Base-by-base conservation (phyloP, 2,329 filamentous ascomycete species). In the Alternaria novae-zelandiae region DNA sequence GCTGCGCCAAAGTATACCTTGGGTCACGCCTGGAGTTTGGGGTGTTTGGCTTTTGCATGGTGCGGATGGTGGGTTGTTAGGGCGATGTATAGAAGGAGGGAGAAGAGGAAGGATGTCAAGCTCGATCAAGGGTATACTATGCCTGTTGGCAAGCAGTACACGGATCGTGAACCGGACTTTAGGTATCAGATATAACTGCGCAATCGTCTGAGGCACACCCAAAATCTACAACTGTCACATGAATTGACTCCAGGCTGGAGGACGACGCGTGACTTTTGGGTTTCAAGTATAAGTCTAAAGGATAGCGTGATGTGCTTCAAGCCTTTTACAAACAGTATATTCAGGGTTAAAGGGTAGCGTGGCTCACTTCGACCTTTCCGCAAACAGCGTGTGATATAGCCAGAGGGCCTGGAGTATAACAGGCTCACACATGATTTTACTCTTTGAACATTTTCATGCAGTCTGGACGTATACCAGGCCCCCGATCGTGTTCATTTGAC, bases 21-120 rank as follows among this genome's bases (percentile, higher is more conserved):
- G 2, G 74, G 80, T 0, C 79, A 81, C 65, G 78, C 74, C 5
- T 82, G 78, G 78, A 78, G 73, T 13, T 57, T 81, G 26, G 79
- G 79, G 2, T 79, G 76, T 64, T 56, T 80, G 3, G 70, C 44
- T 4, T 70, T 81, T 57, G 79, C 79, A 0, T 82, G 79, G 75
- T 69, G 77, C 49, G 74, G 74, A 7, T 81, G 79, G 78, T 82
- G 80, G 79, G 50, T 78, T 41, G 66, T 79, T 7, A 65, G 76
- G 23, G 62, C 47, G 32, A 73, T 81, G 9, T 81, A 81, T 44
- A 64, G 44, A 36, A 70, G 65, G n/a, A 78, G 79, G 17, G 74
- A 75, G 61, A 59, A 41, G 8, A 63, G 61, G 25, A 82, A 81
- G 61, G 74, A 80, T 55, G 68, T 55, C 46, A 66, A 67, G 26